Evolutionary conservation across 1,139 yeast species (phyloP), one percentile per base, ranked within the genome.

Genomic region (Blastobotrys capitulatus): DNA sequence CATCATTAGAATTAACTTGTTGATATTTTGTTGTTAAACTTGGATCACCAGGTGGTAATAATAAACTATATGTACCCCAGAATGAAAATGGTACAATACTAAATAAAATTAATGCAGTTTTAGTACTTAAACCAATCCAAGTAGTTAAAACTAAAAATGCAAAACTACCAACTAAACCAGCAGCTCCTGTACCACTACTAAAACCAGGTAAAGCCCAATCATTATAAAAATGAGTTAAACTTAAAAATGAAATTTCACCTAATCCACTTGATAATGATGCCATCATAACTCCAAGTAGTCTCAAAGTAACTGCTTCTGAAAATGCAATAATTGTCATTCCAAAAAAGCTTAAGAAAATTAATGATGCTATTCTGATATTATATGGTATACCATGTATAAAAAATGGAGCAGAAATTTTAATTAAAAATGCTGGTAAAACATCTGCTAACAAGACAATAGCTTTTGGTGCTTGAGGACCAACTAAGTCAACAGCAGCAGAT

Each of bases 111-210:
- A 83, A 65, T 0, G 83, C 64, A 1, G 68, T 53, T 19, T 63
- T 67, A 0, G 81, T 76, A 4, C 76, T 64, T 2, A 81, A 48
- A 2, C 74, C 66, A 15, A 80, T 47, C 66, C 81, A 71, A 0
- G 86, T 78, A 0, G 88, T 83, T 53, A 80, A 52, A 1, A 77
- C 57, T 67, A 83, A 57, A 56, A 74, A 82, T 7, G 72, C 61
- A 44, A 79, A 79, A 27, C 95, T 82, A 0, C 97, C 98, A 19
- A 80, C 76, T 2, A 90, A 66, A 0, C 97, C 97, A 0, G 98
- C 97, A 12, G 88, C 95, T 0, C 97, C 97, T 0, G 97, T 92
- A 0, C 98, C 98, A 13, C 89, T 78, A 35, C 95, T 85, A 78
- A 94, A 92, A 0, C 95, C 97, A 44, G 86, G 82, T 43, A 92